A percentile compares a stretch with the other conserved stretches of the same genome.
Evolutionary conservation across 2,329 filamentous ascomycete species (phyloP).

Genomic region (Diaporthe ampelina): DNA sequence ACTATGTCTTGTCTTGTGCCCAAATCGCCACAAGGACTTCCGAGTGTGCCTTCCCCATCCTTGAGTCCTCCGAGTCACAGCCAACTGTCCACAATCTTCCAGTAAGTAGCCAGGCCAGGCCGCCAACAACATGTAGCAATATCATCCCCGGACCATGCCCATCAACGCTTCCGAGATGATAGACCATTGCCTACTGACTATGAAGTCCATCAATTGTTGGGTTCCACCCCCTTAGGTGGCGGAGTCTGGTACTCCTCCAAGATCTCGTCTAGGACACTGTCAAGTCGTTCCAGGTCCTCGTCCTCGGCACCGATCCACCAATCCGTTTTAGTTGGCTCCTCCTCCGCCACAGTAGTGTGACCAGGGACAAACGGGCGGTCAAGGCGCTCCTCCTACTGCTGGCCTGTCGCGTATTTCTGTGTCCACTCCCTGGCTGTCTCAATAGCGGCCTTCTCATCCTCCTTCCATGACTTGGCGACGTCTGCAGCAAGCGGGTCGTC

Average conservation of each 20-base stretch:
- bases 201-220: neutral
- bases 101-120: neutral
- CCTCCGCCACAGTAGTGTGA: neutral
- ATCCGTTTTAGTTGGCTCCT: neutral
- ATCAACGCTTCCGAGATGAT: neutral
- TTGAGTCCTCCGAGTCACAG: neutral
- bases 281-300: neutral
- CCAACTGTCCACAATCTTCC: neutral
- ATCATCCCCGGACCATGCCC: neutral
- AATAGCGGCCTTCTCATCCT: conserved; percentile 93
- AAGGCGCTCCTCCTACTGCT: conserved; percentile 33
- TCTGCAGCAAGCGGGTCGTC: conserved; percentile 99
- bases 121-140: neutral
- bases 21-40: neutral
- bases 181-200: neutral
- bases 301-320: neutral
- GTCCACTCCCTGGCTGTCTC: conserved; percentile 95
- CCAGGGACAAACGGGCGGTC: neutral
- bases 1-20: conserved; percentile 1
- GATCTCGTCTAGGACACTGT: conserved; percentile 4
- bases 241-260: neutral
- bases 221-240: neutral
- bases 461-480: conserved; percentile 98
- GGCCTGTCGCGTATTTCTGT: conserved; percentile 75
- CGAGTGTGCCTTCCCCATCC: neutral